Conservation (phyloP, 495 filamentous ascomycete genomes). For the Aspergillus taichungensis region DNA sequence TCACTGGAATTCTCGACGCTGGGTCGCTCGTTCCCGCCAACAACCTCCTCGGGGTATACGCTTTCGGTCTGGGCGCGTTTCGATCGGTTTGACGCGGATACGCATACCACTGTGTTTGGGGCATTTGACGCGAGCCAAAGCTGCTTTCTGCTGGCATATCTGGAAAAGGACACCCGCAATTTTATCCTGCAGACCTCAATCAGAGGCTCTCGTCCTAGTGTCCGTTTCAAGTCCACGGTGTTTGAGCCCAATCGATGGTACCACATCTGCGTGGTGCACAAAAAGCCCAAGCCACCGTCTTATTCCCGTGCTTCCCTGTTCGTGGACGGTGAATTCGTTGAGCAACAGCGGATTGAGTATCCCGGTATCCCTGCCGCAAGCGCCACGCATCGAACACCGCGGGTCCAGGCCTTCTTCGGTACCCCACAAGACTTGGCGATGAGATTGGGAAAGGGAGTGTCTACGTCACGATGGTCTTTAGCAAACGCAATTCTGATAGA, state of each 20-base stretch:
- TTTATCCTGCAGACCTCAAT: slow-evolving; percentile 97
- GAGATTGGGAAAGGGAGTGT: slow-evolving; percentile 65
- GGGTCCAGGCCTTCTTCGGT: slow-evolving; percentile 85
- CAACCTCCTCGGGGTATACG: slow-evolving; percentile 72
- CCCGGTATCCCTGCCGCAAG: slow-evolving; percentile 52
- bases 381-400: slow-evolving; percentile 45
- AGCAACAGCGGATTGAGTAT: slow-evolving; percentile 84
- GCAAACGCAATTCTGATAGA: slow-evolving; percentile 83
- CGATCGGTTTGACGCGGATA: slow-evolving; percentile 71
- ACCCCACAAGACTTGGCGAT: slow-evolving; percentile 87
- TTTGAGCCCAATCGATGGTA: slow-evolving; percentile 81
- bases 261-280: slow-evolving; percentile 80
- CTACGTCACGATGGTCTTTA: slow-evolving; percentile 76
- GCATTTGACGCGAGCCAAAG: slow-evolving; percentile 88
- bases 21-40: slow-evolving; percentile 72
- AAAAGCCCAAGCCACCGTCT: slow-evolving; percentile 60
- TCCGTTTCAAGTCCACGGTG: slow-evolving; percentile 75
- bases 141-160: slow-evolving; percentile 87
- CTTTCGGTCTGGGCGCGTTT: slow-evolving; percentile 81
- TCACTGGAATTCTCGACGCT: slow-evolving; percentile 82
- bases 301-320: slow-evolving; percentile 82
- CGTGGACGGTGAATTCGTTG: slow-evolving; percentile 86
- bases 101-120: slow-evolving; percentile 92
- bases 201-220: slow-evolving; percentile 73
- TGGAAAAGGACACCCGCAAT: slow-evolving; percentile 89